Percentiles rank a stretch among this genome's conserved stretches.
phyloP scores from a whole-genome alignment of 129 eudicot species.

The Flaveria linearis region DNA sequence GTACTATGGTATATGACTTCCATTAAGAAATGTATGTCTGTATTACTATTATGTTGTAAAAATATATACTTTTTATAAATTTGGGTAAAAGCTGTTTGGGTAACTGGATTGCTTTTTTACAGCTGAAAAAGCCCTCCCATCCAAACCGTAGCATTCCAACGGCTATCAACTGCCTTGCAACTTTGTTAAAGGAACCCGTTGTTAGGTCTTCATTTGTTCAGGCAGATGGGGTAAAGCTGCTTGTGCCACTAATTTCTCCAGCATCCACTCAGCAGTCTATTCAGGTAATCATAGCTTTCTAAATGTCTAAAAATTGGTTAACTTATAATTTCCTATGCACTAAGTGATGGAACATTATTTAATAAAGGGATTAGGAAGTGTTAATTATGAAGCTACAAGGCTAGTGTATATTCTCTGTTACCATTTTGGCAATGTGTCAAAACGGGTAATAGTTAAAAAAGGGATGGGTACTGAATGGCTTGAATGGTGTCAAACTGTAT shows the following conservation, averaged over 20 bases:
- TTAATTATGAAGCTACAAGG: not conserved
- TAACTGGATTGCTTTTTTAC: slow-evolving; percentile 33
- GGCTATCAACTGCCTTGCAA: slow-evolving; percentile 70
- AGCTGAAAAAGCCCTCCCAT: slow-evolving; percentile 93
- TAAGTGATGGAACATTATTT: slow-evolving; percentile 7
- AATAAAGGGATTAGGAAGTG: not conserved
- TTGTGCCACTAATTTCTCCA: slow-evolving; percentile 85
- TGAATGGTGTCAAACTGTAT: not conserved
- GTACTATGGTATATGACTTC: not conserved
- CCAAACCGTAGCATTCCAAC: slow-evolving; percentile 72
- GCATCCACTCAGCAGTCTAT: slow-evolving; percentile 97
- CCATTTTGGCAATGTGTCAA: not conserved
- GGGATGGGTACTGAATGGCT: not conserved
- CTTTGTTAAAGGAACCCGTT: slow-evolving; percentile 75
- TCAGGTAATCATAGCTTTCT: slow-evolving; percentile 51
- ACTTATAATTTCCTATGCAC: not conserved
- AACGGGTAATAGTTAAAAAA: too few species aligned
- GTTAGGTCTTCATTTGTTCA: slow-evolving; percentile 90
- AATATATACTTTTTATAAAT: not conserved
- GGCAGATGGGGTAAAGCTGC: slow-evolving; percentile 91
- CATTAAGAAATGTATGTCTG: not conserved
- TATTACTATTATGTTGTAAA: not conserved
- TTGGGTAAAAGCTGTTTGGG: not conserved
- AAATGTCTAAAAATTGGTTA: not conserved
- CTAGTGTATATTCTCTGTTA: not conserved